Evolutionary conservation across 2,329 filamentous ascomycete species (phyloP), one percentile per base, ranked within the genome.

Genomic region (Zasmidium cellare): DNA sequence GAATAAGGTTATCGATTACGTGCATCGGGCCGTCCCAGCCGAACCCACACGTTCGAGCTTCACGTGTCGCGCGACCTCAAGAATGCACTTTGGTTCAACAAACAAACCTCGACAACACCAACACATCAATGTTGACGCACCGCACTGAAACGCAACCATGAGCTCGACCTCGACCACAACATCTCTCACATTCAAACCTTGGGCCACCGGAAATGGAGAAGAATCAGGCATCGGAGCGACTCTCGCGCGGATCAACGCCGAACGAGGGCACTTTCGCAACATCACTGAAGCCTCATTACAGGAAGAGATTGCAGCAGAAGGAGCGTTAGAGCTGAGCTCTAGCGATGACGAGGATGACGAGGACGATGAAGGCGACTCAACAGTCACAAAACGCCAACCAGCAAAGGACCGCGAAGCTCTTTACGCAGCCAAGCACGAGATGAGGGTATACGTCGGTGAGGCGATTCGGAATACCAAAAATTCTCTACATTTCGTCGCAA

Each of bases 221-320:
- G 80, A 78, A 69, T 84, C 83, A 70, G 83, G 81, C 48, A 80
- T 97, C n/a, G 80, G 84, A 56, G 83, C 88, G 48, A 88, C 93
- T 65, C 91, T 97, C 65, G 79, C 83, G 57, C 91, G 92, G 65
- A 88, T 96, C 69, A 89, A 92, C 65, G 75, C 79, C 46, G 87
- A 96, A 68, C 87, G 89, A 59, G 91, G 90, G 14, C 90, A 91
- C 22, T 96, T 97, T 71, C 87, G 91, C 58, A 82, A 87, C 66
- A 81, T 97, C 63, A 90, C 86, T 51, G 90, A 96, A 73, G 82
- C 86, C 51, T 82, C 85, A 46, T 77, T 97, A 38, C 82, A 82
- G 51, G 83, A 87, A 35, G 87, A 94, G 68, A 87, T 94, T 52
- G 76, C 78, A 45, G 73, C 77, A 23, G 73, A 79, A 25, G 75